Conservation (phyloP, 371 early-diverging fungal genomes). For the Rhizopus delemar region DNA sequence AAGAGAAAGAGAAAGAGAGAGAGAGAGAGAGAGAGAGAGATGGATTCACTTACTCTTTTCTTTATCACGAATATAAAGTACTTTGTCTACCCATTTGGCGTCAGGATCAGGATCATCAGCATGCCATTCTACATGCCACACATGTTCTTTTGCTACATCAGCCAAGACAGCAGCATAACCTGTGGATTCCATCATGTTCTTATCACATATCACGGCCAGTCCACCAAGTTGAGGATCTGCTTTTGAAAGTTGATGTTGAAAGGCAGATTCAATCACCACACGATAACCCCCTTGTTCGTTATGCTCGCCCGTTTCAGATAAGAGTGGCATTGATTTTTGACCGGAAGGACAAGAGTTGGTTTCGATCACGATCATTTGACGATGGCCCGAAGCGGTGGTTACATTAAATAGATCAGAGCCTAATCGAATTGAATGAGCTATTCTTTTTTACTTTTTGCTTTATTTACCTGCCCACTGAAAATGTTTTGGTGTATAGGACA, state of each 20-base stretch:
- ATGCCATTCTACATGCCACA: conserved; percentile 86
- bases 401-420: conserved; percentile 91
- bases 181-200: conserved; percentile 89
- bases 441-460: background rate
- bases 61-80: conserved; percentile 76
- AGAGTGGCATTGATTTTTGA: conserved; percentile 91
- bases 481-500: conserved; percentile 77
- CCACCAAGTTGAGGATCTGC: conserved; percentile 74
- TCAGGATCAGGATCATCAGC: conserved; percentile 78
- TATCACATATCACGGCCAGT: conserved; percentile 87
- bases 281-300: conserved; percentile 78
- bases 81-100: conserved; percentile 79
- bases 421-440: background rate
- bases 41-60: conserved; percentile 27
- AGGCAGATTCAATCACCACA: conserved; percentile 77
- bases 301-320: conserved; percentile 79
- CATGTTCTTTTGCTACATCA: conserved; percentile 79
- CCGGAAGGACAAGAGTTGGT: conserved; percentile 94
- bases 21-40: background rate
- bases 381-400: conserved; percentile 81
- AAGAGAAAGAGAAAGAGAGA: background rate
- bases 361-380: conserved; percentile 96
- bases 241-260: conserved; percentile 69
- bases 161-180: conserved; percentile 91
- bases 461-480: conserved; percentile 85